These are phyloP conservation scores for Thozetella sp. DNA, from an alignment of 495 filamentous ascomycete species.

Conservation along the genomic window DNA sequence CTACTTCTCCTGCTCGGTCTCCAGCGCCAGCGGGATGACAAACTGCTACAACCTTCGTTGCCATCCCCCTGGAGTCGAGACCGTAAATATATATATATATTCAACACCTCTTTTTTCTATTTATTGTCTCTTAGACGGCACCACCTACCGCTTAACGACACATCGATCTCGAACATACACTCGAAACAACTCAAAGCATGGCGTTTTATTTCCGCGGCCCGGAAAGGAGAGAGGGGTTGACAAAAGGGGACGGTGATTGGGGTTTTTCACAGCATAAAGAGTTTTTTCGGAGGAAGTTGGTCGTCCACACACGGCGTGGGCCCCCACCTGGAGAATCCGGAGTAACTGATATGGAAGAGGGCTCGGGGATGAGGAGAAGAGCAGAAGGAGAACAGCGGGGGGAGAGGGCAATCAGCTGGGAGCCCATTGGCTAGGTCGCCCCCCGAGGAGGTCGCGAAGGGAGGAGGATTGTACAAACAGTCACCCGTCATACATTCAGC, in stretches of 20 bases:
- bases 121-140: constrained; percentile 1
- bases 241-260: neutral
- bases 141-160: neutral
- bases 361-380: neutral
- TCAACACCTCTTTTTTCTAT: neutral
- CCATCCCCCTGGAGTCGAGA: neutral
- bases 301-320: neutral
- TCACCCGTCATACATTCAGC: neutral
- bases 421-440: neutral
- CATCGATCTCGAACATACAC: constrained; percentile 3
- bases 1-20: neutral
- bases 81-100: constrained; percentile 4
- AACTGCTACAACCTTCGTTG: neutral
- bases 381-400: neutral
- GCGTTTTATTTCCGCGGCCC: constrained; percentile 9
- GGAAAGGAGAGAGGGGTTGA: neutral
- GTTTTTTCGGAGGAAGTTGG: neutral
- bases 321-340: neutral
- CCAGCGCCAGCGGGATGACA: neutral
- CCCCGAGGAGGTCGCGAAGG: neutral
- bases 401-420: neutral
- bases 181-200: constrained; percentile 8
- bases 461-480: neutral
- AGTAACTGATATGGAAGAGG: neutral
- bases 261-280: neutral